These are phyloP conservation scores for Candida palmyrensis DNA, from an alignment of 805 yeast genomes.

Conservation along the genomic window DNA sequence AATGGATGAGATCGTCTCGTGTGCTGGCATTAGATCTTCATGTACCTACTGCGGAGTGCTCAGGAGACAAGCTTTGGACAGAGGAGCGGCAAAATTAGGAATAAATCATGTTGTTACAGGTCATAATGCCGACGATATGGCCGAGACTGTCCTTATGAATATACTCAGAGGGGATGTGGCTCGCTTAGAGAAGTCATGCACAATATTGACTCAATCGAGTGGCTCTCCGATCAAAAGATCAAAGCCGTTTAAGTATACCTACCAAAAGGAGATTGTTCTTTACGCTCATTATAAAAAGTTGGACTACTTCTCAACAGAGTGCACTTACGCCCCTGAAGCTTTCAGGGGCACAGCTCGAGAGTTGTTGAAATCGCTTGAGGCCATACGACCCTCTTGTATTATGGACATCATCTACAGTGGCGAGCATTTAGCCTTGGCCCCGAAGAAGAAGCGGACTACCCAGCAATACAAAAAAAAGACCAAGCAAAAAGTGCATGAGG, in stretches of 20 bases:
- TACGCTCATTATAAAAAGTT: slow-evolving; percentile 95
- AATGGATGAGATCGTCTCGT: slow-evolving; percentile 95
- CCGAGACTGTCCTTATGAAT: slow-evolving; percentile 96
- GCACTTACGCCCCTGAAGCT: slow-evolving; percentile 98
- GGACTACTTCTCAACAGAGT: slow-evolving; percentile 95
- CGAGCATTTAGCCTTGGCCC: slow-evolving; percentile 68
- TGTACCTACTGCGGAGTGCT: slow-evolving; percentile 98
- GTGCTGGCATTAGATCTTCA: slow-evolving; percentile 89
- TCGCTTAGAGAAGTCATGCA: slow-evolving; percentile 81
- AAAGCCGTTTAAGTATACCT: slow-evolving; percentile 92
- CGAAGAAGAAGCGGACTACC: slow-evolving; percentile 45
- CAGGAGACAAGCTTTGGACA: slow-evolving; percentile 91
- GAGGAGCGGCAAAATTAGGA: slow-evolving; percentile 86
- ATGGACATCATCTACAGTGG: slow-evolving; percentile 94
- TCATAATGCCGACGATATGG: slow-evolving; percentile 99
- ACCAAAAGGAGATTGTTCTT: slow-evolving; percentile 94
- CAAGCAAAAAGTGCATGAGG: slow-evolving; percentile 9
- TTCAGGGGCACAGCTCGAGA: slow-evolving; percentile 97
- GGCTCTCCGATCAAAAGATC: slow-evolving; percentile 91
- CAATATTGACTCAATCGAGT: slow-evolving; percentile 73
- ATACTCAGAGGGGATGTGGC: slow-evolving; percentile 94
- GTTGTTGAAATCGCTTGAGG: slow-evolving; percentile 82
- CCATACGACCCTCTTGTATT: slow-evolving; percentile 87
- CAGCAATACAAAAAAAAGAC: slow-evolving; percentile 26
- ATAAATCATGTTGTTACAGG: slow-evolving; percentile 95